Percentiles rank a stretch among this genome's conserved stretches.
Evolutionary conservation across 2,329 filamentous ascomycete genomes (phyloP).

Genomic region (Aspergillus sojae): DNA sequence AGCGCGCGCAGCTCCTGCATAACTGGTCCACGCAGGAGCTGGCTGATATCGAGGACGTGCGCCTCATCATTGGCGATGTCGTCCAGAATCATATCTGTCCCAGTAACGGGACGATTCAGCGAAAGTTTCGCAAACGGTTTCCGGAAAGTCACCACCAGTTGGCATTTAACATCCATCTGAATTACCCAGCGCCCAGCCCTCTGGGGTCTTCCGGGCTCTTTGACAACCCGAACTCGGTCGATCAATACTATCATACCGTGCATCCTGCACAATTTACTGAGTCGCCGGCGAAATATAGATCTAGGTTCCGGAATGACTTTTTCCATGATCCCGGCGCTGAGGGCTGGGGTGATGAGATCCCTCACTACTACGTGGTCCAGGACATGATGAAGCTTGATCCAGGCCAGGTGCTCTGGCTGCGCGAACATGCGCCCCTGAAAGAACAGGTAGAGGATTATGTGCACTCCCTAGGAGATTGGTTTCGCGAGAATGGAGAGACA

Average conservation of each 20-base stretch:
- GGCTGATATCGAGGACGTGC: slow-evolving; percentile 62
- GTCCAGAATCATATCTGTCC: slow-evolving; percentile 63
- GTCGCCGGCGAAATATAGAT: slow-evolving; percentile 43
- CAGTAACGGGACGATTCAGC: slow-evolving; percentile 61
- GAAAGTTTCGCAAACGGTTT: slow-evolving; percentile 60
- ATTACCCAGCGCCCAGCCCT: slow-evolving; percentile 43
- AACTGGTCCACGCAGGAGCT: slow-evolving; percentile 61
- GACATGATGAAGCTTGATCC: slow-evolving; percentile 67
- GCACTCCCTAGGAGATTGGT: slow-evolving; percentile 59
- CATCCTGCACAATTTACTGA: slow-evolving; percentile 24
- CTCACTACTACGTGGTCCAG: slow-evolving; percentile 65
- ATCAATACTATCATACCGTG: slow-evolving; percentile 28
- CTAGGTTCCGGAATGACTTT: slow-evolving; percentile 51
- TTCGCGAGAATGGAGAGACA: slow-evolving; percentile 65
- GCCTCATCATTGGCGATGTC: slow-evolving; percentile 58
- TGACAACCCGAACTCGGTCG: slow-evolving; percentile 12
- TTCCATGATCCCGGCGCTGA: slow-evolving; percentile 59
- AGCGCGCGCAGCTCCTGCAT: slow-evolving; percentile 60
- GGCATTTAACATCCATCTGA: slow-evolving; percentile 56
- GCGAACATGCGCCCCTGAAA: slow-evolving; percentile 59
- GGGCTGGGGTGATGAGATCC: slow-evolving; percentile 66
- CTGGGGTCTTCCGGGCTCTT: slow-evolving; percentile 6
- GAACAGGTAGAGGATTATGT: slow-evolving; percentile 60
- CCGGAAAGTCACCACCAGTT: slow-evolving; percentile 54
- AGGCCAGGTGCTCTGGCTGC: slow-evolving; percentile 60